A percentile compares a stretch with the other conserved stretches of the same genome.
These are phyloP conservation scores for Encephalitozoon romaleae DNA, from an alignment of 371 early-diverging fungal species.

Conservation along the genomic window DNA sequence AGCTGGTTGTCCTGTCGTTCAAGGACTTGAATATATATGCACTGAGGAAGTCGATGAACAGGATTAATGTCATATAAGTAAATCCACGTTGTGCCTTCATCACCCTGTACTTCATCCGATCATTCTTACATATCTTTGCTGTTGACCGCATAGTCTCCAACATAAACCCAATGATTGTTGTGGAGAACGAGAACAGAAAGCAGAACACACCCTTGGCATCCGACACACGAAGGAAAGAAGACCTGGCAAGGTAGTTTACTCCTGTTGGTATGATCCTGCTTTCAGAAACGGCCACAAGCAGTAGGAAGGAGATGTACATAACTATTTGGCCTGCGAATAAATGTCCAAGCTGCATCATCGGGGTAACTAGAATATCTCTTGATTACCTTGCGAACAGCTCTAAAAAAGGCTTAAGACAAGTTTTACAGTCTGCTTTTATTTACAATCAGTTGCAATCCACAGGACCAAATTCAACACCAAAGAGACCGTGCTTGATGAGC, in stretches of 20 bases:
- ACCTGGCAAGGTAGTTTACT: not conserved
- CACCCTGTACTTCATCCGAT: conserved; percentile 1
- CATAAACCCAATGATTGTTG: not conserved
- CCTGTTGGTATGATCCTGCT: not conserved
- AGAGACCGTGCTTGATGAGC: not conserved
- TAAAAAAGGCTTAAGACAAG: not conserved
- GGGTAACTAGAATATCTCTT: not conserved
- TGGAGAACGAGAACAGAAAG: conserved; percentile 3
- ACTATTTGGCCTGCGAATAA: not conserved
- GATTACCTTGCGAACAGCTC: not conserved
- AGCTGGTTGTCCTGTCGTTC: not conserved
- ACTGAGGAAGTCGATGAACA: conserved; percentile 34
- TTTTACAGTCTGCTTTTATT: conserved; percentile 10
- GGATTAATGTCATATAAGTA: conserved; percentile 18
- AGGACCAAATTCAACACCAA: not conserved
- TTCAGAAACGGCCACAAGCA: not conserved
- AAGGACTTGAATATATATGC: conserved; percentile 27
- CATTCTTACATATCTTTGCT: not conserved
- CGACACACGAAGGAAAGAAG: not conserved
- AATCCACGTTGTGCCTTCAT: conserved; percentile 23
- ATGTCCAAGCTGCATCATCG: conserved; percentile 5
- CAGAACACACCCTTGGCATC: conserved; percentile 33
- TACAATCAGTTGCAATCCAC: not conserved
- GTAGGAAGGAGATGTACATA: not conserved
- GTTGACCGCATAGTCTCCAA: not conserved